phyloP scores from a whole-genome alignment of 2,329 filamentous ascomycete species.

The Corynespora cassiicola region DNA sequence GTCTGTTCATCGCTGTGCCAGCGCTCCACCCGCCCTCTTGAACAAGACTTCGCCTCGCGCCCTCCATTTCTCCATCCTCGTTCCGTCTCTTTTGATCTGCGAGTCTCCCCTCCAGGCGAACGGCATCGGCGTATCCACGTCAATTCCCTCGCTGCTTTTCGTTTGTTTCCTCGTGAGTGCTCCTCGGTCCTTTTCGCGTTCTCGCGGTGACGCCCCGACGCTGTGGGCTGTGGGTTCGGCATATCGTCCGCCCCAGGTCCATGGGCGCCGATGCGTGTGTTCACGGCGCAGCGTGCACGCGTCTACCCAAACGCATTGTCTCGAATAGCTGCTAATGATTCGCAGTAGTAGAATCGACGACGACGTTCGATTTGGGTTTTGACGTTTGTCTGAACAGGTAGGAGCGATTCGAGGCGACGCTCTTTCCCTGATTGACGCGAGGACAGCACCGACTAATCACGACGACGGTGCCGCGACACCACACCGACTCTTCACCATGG shows the following conservation, averaged over 20 bases:
- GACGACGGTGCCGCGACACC: slow-evolving; percentile 6
- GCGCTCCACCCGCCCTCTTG: neutral
- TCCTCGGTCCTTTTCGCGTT: neutral
- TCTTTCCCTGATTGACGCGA: neutral
- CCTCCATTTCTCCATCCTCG: neutral
- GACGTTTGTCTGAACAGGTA: too few relatives aligned
- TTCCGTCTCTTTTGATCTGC: neutral
- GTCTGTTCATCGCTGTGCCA: neutral
- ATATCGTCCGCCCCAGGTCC: too few relatives aligned
- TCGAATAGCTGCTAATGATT: slow-evolving; percentile 2
- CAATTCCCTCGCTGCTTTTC: neutral
- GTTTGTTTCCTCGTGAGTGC: neutral
- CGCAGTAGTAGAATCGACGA: slow-evolving; percentile 4
- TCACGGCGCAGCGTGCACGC: slow-evolving; percentile 1
- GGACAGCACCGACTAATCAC: neutral
- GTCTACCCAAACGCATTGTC: neutral
- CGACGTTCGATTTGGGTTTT: slow-evolving; percentile 1
- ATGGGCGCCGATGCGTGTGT: slow-evolving; percentile 3
- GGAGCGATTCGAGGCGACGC: too few relatives aligned
- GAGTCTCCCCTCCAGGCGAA: neutral
- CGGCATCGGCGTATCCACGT: too few relatives aligned
- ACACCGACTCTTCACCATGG: slow-evolving; percentile 29
- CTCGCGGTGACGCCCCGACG: slow-evolving; percentile 2
- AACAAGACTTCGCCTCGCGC: neutral
- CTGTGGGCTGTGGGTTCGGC: slow-evolving; percentile 7